Conservation (phyloP, 164 flowering plant species). For the Umbellularia californica region DNA sequence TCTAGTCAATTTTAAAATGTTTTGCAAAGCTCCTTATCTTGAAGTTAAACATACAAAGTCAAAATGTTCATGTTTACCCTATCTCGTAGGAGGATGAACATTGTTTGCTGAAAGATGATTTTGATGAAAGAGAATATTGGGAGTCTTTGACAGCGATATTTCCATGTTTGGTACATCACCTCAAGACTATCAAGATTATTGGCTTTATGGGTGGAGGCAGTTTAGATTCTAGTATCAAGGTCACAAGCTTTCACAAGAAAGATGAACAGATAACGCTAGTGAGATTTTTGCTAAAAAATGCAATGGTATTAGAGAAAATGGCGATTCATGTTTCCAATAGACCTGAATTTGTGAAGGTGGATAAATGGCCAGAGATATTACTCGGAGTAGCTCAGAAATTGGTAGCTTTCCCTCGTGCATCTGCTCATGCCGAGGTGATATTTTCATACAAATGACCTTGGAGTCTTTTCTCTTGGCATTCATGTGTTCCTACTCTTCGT, state of each 20-base stretch:
- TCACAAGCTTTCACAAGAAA: neutral
- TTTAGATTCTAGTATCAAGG: neutral
- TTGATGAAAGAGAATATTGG: conserved; percentile 1
- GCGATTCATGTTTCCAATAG: neutral
- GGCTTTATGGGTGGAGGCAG: neutral
- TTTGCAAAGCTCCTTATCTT: neutral
- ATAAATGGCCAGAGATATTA: neutral
- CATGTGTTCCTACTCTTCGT: no score
- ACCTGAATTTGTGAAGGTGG: neutral
- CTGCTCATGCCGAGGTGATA: neutral
- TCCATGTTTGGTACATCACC: neutral
- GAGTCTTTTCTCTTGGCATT: no score
- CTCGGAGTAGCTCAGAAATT: neutral
- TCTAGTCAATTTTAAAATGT: neutral
- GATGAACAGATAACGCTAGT: neutral
- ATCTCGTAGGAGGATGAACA: neutral
- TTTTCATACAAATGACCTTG: neutral
- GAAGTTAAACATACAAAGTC: neutral
- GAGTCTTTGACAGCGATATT: neutral
- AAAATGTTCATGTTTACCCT: conserved; percentile 3
- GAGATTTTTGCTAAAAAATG: conserved; percentile 2
- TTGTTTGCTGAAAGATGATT: neutral
- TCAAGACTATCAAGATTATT: neutral
- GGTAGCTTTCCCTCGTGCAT: neutral
- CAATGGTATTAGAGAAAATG: conserved; percentile 4